These are phyloP conservation scores for Monosiga brevicollis DNA, from an alignment of 78 protist species.

Conservation along the genomic window DNA sequence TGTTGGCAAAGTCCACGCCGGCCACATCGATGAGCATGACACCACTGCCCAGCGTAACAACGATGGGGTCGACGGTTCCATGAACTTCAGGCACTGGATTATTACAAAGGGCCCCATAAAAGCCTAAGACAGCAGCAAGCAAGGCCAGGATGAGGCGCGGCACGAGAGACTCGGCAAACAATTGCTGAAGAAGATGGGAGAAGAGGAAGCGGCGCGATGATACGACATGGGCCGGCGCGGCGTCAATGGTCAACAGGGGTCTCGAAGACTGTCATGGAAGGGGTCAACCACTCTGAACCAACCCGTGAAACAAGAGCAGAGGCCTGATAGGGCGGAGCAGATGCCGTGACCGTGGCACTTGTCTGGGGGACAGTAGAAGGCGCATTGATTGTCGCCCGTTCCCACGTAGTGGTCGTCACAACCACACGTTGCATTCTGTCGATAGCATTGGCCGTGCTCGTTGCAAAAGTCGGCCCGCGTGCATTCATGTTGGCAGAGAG, in stretches of 20 bases:
- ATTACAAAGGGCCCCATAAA: neutral
- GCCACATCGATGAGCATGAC: neutral
- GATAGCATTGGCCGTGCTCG: neutral
- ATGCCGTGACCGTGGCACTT: neutral
- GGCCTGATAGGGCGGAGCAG: neutral
- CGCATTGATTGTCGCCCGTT: neutral
- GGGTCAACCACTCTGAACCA: neutral
- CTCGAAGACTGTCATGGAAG: neutral
- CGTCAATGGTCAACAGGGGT: no score
- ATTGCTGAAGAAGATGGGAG: no score
- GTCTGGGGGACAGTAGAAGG: neutral
- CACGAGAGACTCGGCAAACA: no score
- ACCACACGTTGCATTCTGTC: neutral
- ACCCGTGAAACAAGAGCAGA: neutral
- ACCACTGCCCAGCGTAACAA: no score
- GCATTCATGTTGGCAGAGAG: neutral
- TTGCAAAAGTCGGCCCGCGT: neutral
- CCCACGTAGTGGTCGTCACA: neutral
- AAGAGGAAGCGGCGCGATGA: no score
- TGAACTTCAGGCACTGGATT: no score
- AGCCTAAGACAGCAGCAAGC: no score
- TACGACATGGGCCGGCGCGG: neutral
- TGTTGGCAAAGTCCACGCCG: neutral
- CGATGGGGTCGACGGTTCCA: no score
- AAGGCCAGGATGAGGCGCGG: no score